Evolutionary conservation across 805 yeast species (phyloP), one percentile per base, ranked within the genome.

Genomic region (Candida orba): DNA sequence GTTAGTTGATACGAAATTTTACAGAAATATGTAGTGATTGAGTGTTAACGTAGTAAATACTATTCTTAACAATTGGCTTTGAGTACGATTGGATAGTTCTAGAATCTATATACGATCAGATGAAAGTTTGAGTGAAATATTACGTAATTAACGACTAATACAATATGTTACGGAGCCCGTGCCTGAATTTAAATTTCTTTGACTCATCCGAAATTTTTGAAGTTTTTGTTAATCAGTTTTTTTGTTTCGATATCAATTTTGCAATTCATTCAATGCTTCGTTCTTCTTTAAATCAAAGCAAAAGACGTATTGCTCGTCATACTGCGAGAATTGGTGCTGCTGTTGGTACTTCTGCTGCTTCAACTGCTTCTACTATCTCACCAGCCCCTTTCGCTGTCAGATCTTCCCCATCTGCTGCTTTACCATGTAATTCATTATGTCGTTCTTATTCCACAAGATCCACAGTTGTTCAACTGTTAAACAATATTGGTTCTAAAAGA

Each of bases 401-500:
- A 40, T 38, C 46, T 35, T 35, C 51, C 13, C 40, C 52, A 34
- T 42, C 60, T 25, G 46, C 48, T 12, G 5, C 55, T 15, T 37
- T 29, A 22, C 46, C 44, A 39, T 39, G 43, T 22, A 25, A 39
- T 27, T 37, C 56, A 43, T 27, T 52, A 36, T 45, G 53, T 37
- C 56, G 61, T 34, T 38, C 60, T 1, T 71, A 72, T 56, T 81
- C 87, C 32, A 90, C 98, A 25, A 76, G 97, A 64, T 88, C 97
- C 18, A 93, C 99, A 0, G 98, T 93, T 25, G 86, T 93, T 48
- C 99, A 95, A 66, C 72, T 93, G 41, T 73, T 93, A 62, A 93
- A 91, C 71, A 93, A 90, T 65, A 93, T 93, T 53, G 97, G 98
- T 23, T 89, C 97, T 39, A 95, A 93, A 63, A 78, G 98, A 51